phyloP scores from a whole-genome alignment of 148 eudicot genomes.

The Fagopyrum esculentum region DNA sequence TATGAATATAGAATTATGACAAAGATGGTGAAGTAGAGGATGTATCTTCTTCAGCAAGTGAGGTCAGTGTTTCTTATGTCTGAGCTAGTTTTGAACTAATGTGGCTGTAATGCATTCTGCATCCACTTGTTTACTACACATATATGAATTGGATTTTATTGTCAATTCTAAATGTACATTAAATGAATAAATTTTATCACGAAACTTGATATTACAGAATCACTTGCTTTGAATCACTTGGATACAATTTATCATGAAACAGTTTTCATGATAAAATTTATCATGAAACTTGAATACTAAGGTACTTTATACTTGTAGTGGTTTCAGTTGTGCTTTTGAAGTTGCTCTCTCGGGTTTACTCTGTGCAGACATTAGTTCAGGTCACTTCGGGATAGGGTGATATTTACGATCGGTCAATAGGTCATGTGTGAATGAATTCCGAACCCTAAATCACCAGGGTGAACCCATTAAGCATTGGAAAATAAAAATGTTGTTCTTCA shows the following conservation, averaged over 20 bases:
- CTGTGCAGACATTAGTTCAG: neutral
- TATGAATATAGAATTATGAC: constrained; percentile 22
- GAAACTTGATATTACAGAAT: neutral
- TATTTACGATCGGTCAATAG: neutral
- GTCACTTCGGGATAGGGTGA: neutral
- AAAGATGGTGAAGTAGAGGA: constrained; percentile 31
- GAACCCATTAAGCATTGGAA: neutral
- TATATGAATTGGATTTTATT: neutral
- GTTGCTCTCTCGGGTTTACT: neutral
- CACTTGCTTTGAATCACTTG: no score
- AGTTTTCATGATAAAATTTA: no score
- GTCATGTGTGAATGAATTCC: neutral
- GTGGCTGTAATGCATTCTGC: neutral
- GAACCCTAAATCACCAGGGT: neutral
- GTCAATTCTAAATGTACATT: neutral
- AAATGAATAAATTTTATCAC: neutral
- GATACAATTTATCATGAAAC: no score
- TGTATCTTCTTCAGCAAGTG: constrained; percentile 31
- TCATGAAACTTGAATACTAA: no score
- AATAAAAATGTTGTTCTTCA: neutral
- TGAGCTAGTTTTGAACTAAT: neutral
- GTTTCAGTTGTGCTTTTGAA: neutral
- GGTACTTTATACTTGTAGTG: neutral
- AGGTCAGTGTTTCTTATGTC: constrained; percentile 19
- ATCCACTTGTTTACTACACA: neutral